phyloP scores from a whole-genome alignment of 805 yeast species.

The Scheffersomyces stipitis region DNA sequence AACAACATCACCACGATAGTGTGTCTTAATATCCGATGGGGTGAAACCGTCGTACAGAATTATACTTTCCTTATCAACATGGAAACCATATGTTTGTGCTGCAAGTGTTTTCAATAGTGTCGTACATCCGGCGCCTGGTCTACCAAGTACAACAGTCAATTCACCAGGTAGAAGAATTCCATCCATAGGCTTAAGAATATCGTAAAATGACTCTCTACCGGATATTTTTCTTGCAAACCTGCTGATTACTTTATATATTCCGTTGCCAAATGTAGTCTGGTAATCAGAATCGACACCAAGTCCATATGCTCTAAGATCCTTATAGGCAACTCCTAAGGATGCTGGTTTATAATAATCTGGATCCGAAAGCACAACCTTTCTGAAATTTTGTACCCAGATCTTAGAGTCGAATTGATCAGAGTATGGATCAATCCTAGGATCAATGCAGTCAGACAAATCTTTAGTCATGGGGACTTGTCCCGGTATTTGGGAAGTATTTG shows the following conservation, averaged over 20 bases:
- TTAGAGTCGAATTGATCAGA: slow-evolving; percentile 1
- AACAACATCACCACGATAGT: slow-evolving; percentile 65
- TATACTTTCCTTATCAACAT: slow-evolving; percentile 42
- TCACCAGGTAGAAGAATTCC: slow-evolving; percentile 61
- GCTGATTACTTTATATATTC: neutral
- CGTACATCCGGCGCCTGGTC: slow-evolving; percentile 79
- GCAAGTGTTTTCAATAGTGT: slow-evolving; percentile 64
- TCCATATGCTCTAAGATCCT: slow-evolving; percentile 4
- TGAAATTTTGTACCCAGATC: slow-evolving; percentile 6
- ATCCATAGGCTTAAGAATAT: slow-evolving; percentile 63
- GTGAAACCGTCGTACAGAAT: slow-evolving; percentile 54
- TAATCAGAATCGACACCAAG: slow-evolving; percentile 2
- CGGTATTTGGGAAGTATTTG: slow-evolving; percentile 10
- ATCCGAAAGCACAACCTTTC: slow-evolving; percentile 4
- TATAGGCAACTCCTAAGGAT: slow-evolving; percentile 1
- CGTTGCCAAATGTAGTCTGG: slow-evolving; percentile 8
- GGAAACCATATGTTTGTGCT: slow-evolving; percentile 60
- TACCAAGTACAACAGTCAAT: slow-evolving; percentile 66
- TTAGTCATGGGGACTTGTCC: neutral
- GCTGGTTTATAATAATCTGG: slow-evolving; percentile 8
- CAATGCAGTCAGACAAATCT: neutral
- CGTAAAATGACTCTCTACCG: slow-evolving; percentile 27
- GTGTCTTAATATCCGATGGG: slow-evolving; percentile 46
- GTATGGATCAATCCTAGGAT: slow-evolving; percentile 7
- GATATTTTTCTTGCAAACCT: slow-evolving; percentile 1